phyloP scores from a whole-genome alignment of 2,329 filamentous ascomycete genomes.

The Grosmannia penicillata region DNA sequence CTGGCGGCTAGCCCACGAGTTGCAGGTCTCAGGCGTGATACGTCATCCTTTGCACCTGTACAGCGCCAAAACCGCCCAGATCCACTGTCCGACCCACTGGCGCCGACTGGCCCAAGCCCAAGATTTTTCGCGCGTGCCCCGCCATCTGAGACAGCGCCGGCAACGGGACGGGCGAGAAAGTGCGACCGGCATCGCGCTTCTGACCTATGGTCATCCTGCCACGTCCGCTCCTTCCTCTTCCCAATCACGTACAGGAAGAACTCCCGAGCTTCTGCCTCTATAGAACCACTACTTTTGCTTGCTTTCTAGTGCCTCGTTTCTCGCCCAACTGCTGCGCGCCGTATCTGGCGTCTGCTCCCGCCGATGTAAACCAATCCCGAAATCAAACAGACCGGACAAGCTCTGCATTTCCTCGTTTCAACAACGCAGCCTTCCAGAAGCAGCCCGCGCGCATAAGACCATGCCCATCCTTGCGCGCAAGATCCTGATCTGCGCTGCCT shows the following conservation, averaged over 20 bases:
- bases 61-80: background rate
- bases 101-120: no score
- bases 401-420: background rate
- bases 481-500: constrained; percentile 63
- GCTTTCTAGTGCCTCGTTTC: no score
- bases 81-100: background rate
- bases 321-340: background rate
- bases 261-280: background rate
- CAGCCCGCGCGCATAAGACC: background rate
- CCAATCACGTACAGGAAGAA: background rate
- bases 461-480: constrained; percentile 75
- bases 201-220: background rate
- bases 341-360: background rate
- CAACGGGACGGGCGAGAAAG: background rate
- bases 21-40: background rate
- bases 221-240: background rate
- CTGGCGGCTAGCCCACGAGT: background rate
- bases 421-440: background rate
- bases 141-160: background rate
- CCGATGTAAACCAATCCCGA: background rate
- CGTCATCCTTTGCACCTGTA: background rate
- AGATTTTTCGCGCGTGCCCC: background rate
- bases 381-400: background rate
- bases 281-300: background rate
- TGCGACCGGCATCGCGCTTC: constrained; percentile 7